These are phyloP conservation scores for Wickerhamiella siamensis DNA, from an alignment of 805 yeast genomes.

Conservation along the genomic window DNA sequence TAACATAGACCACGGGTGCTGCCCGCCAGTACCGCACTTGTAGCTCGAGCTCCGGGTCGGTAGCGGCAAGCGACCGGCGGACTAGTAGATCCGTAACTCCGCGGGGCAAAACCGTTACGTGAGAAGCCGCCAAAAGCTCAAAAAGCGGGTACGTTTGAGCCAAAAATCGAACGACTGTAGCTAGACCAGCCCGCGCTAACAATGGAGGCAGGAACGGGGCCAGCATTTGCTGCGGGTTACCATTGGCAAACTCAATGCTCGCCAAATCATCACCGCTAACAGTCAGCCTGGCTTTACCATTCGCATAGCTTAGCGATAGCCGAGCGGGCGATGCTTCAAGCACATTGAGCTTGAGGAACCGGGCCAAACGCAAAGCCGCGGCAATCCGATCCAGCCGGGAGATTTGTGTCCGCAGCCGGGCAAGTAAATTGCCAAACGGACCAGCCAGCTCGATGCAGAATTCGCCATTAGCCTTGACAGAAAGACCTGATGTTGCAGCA, in stretches of 20 bases:
- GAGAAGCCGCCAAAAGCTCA: slow-evolving; percentile 8
- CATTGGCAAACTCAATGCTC: slow-evolving; percentile 7
- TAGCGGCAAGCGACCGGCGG: slow-evolving; percentile 7
- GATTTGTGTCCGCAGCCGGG: slow-evolving; percentile 5
- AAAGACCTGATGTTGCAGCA: background rate
- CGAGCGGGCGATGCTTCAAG: slow-evolving; percentile 11
- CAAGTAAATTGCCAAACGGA: slow-evolving; percentile 2
- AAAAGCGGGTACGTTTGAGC: slow-evolving; percentile 11
- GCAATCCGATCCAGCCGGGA: slow-evolving; percentile 13
- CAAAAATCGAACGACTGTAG: slow-evolving; percentile 10
- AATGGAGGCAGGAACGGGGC: slow-evolving; percentile 18
- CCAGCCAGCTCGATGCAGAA: slow-evolving; percentile 5
- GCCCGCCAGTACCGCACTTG: slow-evolving; percentile 13
- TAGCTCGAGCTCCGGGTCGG: slow-evolving; percentile 12
- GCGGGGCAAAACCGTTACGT: slow-evolving; percentile 17
- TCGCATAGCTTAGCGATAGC: slow-evolving; percentile 14
- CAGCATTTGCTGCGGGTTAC: slow-evolving; percentile 17
- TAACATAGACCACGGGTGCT: slow-evolving; percentile 10
- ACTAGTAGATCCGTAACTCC: slow-evolving; percentile 12
- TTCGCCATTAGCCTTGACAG: slow-evolving; percentile 7
- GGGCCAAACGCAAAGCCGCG: slow-evolving; percentile 14
- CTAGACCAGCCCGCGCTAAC: slow-evolving; percentile 15
- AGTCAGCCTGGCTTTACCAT: slow-evolving; percentile 1
- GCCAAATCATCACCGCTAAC: background rate
- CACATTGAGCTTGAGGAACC: slow-evolving; percentile 10